Base-by-base conservation (phyloP, 2,329 filamentous ascomycete species). In the Colletotrichum sp. region DNA sequence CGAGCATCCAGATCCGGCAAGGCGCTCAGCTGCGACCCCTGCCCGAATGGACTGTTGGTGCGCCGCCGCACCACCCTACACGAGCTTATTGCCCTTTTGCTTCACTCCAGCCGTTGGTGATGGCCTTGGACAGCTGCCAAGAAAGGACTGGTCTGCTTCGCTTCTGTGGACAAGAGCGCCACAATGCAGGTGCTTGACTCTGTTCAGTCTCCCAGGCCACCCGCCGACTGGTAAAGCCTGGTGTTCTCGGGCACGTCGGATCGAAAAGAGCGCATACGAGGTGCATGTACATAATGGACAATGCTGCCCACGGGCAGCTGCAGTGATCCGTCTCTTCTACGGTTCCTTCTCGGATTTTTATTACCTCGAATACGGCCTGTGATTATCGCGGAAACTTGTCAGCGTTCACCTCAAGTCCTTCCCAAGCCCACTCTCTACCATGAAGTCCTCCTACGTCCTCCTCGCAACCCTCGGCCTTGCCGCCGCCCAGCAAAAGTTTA, bases 401-500 rank as follows among this genome's bases (percentile, higher is more conserved):
- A n/a, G 28, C 39, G n/a, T 28, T 52, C 13, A 9, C 16, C 8
- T 30, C 16, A 3, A 55, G 1, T 25, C 25, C 30, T 25, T 3
- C 16, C 3, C 27, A n/a, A 28, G 13, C 9, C 3, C 3, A n/a
- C 39, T 8, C n/a, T 61, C 27, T 69, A 72, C 52, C 30, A 80
- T 80, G 79, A 79, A 79, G 77, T 65, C 65, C 32, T 44, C 78
- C 19, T 52, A 72, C 60, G 44, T 77, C 39, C 44, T 79, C 61
- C 52, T 78, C 34, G 78, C 76, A 8, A 39, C 72, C 32, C 61
- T 70, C 25, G 76, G 74, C 69, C 39, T 78, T 12, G 66, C 69
- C 28, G 36, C 48, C 34, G 76, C 77, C 22, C 70, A 77, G 32
- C 52, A 77, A 25, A 76, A 67, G 57, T 78, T 80, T 34, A 52